Percentiles rank a stretch among this genome's conserved stretches.
These are phyloP conservation scores for Thielaviopsis populi DNA, from an alignment of 2,329 filamentous ascomycete genomes.

Conservation along the genomic window DNA sequence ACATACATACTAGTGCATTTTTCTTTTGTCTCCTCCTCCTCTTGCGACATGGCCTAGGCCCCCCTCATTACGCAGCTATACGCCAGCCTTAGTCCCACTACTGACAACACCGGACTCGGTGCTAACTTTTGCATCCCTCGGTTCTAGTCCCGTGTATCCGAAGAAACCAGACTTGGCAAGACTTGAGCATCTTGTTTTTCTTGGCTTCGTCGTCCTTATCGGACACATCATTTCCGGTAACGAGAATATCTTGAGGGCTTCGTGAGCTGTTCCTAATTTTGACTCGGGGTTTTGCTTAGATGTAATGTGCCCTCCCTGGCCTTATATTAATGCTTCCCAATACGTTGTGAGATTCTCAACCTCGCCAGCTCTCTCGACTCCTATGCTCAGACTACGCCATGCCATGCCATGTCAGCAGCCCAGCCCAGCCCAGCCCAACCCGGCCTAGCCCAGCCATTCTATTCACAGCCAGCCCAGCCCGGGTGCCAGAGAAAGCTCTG, in stretches of 20 bases:
- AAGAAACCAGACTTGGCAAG: background rate
- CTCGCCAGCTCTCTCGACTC: background rate
- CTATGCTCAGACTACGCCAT: background rate
- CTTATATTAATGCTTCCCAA: background rate
- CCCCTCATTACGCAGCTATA: background rate
- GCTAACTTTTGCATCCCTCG: background rate
- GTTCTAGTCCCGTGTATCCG: slow-evolving; percentile 1
- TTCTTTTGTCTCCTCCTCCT: background rate
- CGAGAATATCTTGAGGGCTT: background rate
- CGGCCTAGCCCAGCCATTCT: background rate
- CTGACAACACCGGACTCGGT: background rate
- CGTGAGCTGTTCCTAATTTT: background rate
- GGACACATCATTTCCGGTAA: slow-evolving; percentile 1
- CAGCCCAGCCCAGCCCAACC: background rate
- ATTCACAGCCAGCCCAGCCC: background rate
- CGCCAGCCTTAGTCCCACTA: background rate
- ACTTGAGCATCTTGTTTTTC: background rate
- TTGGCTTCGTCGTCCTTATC: background rate
- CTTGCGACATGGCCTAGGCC: background rate
- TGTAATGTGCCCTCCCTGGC: background rate
- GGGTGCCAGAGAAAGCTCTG: slow-evolving; percentile 1
- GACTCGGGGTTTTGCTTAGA: background rate
- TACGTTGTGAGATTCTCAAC: background rate
- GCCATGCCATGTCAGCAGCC: background rate
- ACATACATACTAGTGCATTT: background rate